phyloP scores from a whole-genome alignment of 345 rosid genomes.

The Corchorus olitorius region DNA sequence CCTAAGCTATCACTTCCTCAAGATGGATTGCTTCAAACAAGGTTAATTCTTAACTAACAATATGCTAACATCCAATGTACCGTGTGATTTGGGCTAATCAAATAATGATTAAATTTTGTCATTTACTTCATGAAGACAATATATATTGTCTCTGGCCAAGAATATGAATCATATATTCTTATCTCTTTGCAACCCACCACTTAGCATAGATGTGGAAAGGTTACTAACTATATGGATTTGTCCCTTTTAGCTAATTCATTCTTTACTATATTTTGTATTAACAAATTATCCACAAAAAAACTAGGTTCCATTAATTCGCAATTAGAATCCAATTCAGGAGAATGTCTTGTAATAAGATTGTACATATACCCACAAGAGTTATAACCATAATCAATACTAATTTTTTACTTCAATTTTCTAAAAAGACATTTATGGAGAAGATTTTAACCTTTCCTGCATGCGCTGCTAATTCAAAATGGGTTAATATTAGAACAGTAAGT shows the following conservation, averaged over 20 bases:
- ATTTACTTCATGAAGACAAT: not conserved
- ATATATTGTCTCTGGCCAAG: too few relatives aligned
- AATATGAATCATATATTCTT: not conserved
- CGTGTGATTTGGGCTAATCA: constrained; percentile 17
- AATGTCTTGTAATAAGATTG: not conserved
- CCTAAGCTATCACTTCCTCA: not conserved
- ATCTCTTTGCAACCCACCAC: not conserved
- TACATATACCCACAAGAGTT: not conserved
- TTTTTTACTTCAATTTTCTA: too few relatives aligned
- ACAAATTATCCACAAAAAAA: not conserved
- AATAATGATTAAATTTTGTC: constrained; percentile 1
- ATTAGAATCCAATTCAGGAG: not conserved
- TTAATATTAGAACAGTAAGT: too few relatives aligned
- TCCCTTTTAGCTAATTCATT: not conserved
- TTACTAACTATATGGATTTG: constrained; percentile 1
- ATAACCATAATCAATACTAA: too few relatives aligned
- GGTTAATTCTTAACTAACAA: not conserved
- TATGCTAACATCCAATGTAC: not conserved
- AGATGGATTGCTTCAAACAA: not conserved
- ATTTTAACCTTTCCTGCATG: too few relatives aligned
- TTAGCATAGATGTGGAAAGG: constrained; percentile 1
- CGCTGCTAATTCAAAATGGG: too few relatives aligned
- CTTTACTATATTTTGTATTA: not conserved
- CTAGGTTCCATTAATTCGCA: not conserved
- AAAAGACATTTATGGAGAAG: too few relatives aligned